Evolutionary conservation across 1,284 basidiomycete species (phyloP).

Genomic region (Irpex sp.): DNA sequence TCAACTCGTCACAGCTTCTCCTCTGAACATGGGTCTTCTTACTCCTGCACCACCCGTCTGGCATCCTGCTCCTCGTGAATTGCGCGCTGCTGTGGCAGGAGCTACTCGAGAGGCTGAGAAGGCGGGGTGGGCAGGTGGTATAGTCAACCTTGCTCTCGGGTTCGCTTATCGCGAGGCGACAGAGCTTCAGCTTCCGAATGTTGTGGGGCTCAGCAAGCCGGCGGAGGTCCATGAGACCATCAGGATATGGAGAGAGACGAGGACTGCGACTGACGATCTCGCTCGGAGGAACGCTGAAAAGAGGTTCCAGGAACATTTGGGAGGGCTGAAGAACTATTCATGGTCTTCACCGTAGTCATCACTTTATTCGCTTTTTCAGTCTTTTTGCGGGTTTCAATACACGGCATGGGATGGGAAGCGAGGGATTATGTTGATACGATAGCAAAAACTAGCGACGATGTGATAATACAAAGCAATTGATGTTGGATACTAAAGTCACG

Average conservation of each 20-base stretch:
- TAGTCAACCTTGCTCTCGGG: slow-evolving; percentile 72
- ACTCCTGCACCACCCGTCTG: slow-evolving; percentile 69
- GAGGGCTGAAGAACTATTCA: slow-evolving; percentile 29
- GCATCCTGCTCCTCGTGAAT: slow-evolving; percentile 74
- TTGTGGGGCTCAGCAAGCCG: slow-evolving; percentile 71
- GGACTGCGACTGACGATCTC: slow-evolving; percentile 29
- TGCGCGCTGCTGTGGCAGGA: slow-evolving; percentile 33
- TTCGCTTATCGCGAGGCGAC: slow-evolving; percentile 59
- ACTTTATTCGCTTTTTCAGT: not conserved
- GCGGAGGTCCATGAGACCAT: slow-evolving; percentile 75
- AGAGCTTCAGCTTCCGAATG: slow-evolving; percentile 58
- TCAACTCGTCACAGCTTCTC: slow-evolving; percentile 83
- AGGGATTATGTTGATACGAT: not conserved
- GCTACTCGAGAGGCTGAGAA: slow-evolving; percentile 28
- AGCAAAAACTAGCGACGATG: not conserved
- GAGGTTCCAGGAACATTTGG: slow-evolving; percentile 41
- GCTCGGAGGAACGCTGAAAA: slow-evolving; percentile 25
- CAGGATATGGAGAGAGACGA: slow-evolving; percentile 61
- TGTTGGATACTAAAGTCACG: slow-evolving; percentile 12
- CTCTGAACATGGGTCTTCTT: slow-evolving; percentile 90
- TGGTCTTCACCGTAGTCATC: slow-evolving; percentile 53
- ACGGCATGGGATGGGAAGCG: not conserved
- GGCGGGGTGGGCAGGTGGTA: slow-evolving; percentile 38
- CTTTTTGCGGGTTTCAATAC: not conserved
- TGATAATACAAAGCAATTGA: slow-evolving; percentile 14